These are phyloP conservation scores for Sextonia rubra DNA, from an alignment of 164 flowering plant species.

Conservation along the genomic window DNA sequence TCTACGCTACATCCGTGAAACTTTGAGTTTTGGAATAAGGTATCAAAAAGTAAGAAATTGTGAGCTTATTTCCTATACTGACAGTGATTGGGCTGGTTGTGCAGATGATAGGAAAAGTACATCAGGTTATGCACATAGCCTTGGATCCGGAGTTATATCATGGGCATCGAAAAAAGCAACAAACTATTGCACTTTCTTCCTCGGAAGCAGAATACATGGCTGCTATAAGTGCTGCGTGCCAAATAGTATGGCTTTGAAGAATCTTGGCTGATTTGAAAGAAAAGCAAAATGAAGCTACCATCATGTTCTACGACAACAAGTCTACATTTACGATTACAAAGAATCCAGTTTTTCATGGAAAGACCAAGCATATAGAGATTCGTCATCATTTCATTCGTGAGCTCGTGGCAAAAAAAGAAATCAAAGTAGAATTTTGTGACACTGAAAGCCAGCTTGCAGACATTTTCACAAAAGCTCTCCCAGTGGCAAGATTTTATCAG, in stretches of 20 bases:
- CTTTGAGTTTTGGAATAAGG: neutral
- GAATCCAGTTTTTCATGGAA: neutral
- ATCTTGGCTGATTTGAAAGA: neutral
- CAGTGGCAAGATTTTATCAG: neutral
- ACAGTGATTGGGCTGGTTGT: conserved; percentile 4
- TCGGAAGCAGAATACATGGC: neutral
- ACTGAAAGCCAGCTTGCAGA: neutral
- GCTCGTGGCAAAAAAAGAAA: neutral
- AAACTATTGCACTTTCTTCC: neutral
- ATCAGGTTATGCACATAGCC: too few relatives aligned
- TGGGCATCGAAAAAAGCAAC: neutral
- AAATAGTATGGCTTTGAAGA: conserved; percentile 2
- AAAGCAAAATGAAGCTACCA: neutral
- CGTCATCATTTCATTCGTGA: conserved; percentile 2
- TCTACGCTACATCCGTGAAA: neutral
- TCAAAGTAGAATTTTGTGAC: neutral
- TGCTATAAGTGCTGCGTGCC: neutral
- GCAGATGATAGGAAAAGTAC: conserved; percentile 1
- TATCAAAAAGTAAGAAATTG: neutral
- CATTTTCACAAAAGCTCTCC: conserved; percentile 1
- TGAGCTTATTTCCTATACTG: neutral
- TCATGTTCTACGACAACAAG: neutral
- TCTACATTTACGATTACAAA: neutral
- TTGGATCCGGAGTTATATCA: too few relatives aligned
- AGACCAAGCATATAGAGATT: neutral